Percentiles rank a stretch among this genome's conserved stretches.
These are phyloP conservation scores for Brassica balearica DNA, from an alignment of 441 rosid genomes.

Conservation along the genomic window DNA sequence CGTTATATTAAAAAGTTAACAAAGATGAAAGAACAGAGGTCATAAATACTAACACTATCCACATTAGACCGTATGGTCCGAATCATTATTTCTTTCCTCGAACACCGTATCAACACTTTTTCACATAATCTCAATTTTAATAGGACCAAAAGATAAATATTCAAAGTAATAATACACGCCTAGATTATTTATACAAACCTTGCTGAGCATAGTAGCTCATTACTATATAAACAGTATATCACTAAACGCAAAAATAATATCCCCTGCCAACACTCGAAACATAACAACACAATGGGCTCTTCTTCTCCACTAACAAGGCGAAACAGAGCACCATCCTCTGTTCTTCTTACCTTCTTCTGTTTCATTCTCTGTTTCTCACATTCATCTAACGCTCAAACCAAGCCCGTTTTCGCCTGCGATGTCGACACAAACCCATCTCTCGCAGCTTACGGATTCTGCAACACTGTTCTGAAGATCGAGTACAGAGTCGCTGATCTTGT, in stretches of 20 bases:
- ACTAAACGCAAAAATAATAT: conserved; percentile 11
- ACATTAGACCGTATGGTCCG: conserved; percentile 37
- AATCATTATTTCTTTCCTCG: conserved; percentile 44
- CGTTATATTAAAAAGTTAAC: not conserved
- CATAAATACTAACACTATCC: conserved; percentile 27
- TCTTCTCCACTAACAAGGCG: conserved; percentile 32
- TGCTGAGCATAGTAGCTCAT: conserved; percentile 16
- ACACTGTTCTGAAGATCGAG: conserved; percentile 45
- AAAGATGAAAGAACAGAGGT: conserved; percentile 14
- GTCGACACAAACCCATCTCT: conserved; percentile 53
- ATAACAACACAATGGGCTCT: conserved; percentile 44
- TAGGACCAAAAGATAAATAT: not conserved
- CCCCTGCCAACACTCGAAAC: conserved; percentile 21
- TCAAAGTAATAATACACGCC: conserved; percentile 3
- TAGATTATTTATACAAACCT: conserved; percentile 21
- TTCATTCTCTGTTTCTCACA: not conserved
- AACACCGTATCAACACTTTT: conserved; percentile 24
- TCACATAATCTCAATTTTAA: conserved; percentile 27
- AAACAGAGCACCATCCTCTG: conserved; percentile 56
- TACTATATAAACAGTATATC: conserved; percentile 30
- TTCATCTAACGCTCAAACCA: conserved; percentile 53
- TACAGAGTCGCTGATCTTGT: conserved; percentile 77
- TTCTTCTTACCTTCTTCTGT: conserved; percentile 35
- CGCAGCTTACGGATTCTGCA: conserved; percentile 63
- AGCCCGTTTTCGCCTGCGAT: conserved; percentile 82